Percentiles rank a stretch among this genome's conserved stretches.
Conservation (phyloP, 1,139 yeast genomes). For the Sugiyamaella japonica region DNA sequence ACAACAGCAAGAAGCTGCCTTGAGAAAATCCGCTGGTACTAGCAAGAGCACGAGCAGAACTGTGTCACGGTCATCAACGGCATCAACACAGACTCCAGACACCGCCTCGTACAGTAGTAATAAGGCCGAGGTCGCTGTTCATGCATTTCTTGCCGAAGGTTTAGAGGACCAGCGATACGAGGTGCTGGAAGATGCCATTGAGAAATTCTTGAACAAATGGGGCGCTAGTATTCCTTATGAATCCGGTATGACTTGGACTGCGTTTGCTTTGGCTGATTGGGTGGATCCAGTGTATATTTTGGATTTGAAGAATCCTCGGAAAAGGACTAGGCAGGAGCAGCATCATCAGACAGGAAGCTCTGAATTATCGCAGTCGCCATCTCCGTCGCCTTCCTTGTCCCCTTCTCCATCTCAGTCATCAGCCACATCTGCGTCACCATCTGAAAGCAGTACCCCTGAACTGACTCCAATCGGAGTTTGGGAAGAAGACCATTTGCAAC, state of each 20-base stretch:
- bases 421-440: slow-evolving; percentile 7
- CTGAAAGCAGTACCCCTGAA: slow-evolving; percentile 24
- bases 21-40: slow-evolving; percentile 10
- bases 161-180: slow-evolving; percentile 42
- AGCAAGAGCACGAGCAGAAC: slow-evolving; percentile 9
- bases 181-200: slow-evolving; percentile 59
- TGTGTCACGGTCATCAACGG: slow-evolving; percentile 15
- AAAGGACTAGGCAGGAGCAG: background rate
- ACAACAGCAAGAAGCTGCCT: slow-evolving; percentile 4
- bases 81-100: slow-evolving; percentile 16
- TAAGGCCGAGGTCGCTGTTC: slow-evolving; percentile 16
- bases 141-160: slow-evolving; percentile 23
- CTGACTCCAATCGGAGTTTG: slow-evolving; percentile 27
- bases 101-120: slow-evolving; percentile 10
- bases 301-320: slow-evolving; percentile 17
- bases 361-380: slow-evolving; percentile 1
- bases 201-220: slow-evolving; percentile 72
- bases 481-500: slow-evolving; percentile 19
- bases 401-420: slow-evolving; percentile 12
- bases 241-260: slow-evolving; percentile 83
- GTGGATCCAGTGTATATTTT: slow-evolving; percentile 56
- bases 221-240: slow-evolving; percentile 76
- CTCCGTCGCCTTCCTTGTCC: slow-evolving; percentile 10
- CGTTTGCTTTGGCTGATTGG: slow-evolving; percentile 88
- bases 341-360: slow-evolving; percentile 2